Evolutionary conservation across 306 rosid species (phyloP).

Genomic region (Prunus mongolica): DNA sequence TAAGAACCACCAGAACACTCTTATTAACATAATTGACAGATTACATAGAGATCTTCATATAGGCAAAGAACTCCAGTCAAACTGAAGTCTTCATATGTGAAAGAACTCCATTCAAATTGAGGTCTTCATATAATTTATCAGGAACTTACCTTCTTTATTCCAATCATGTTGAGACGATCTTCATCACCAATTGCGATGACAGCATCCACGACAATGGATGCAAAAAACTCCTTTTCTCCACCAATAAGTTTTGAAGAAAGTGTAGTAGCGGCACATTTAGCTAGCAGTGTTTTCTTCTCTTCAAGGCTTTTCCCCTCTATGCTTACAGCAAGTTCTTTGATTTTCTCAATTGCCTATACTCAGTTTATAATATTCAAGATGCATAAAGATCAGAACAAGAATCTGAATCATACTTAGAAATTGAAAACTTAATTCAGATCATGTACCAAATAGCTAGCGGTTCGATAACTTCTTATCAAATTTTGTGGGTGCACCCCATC

Average conservation of each 20-base stretch:
- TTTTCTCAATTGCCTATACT: constrained; percentile 75
- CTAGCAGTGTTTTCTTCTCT: constrained; percentile 84
- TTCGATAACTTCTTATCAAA: constrained; percentile 79
- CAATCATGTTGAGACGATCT: constrained; percentile 95
- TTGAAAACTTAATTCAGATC: neutral
- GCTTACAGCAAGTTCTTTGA: constrained; percentile 78
- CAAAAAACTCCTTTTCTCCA: constrained; percentile 96
- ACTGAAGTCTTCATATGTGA: neutral
- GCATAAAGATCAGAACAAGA: neutral
- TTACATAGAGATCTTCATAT: neutral
- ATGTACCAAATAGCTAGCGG: constrained; percentile 69
- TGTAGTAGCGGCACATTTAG: constrained; percentile 94
- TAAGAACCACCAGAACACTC: neutral
- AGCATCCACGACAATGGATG: constrained; percentile 91
- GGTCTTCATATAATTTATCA: neutral
- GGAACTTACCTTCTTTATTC: constrained; percentile 78
- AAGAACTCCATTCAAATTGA: neutral
- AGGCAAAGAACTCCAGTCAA: neutral
- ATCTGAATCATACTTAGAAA: neutral
- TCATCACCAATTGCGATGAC: constrained; percentile 85
- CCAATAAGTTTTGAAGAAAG: constrained; percentile 98
- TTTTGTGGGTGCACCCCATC: constrained; percentile 95
- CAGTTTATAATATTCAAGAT: neutral
- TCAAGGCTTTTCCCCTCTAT: constrained; percentile 95
- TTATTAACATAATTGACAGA: neutral